Conservation (phyloP, 345 rosid species). For the Leavenworthia alabamica region DNA sequence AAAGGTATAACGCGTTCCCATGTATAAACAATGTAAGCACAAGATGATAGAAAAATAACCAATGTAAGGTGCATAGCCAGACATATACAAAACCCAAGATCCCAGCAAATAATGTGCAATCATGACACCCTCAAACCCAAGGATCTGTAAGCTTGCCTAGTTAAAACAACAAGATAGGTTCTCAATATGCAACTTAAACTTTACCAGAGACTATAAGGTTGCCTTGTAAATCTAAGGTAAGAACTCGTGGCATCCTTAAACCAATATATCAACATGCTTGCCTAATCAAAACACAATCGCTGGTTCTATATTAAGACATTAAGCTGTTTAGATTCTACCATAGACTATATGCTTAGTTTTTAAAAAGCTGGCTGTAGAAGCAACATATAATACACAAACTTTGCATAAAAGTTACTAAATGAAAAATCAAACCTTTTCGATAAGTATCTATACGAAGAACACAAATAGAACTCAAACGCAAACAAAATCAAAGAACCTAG, state of each 20-base stretch:
- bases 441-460: neutral
- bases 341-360: too few species aligned
- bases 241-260: too few species aligned
- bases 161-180: neutral
- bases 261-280: too few species aligned
- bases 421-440: neutral
- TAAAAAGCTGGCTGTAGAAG: too few species aligned
- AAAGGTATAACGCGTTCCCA: conserved; percentile 22
- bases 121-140: neutral
- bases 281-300: too few species aligned
- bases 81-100: neutral
- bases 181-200: neutral
- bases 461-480: neutral
- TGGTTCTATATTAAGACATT: too few species aligned
- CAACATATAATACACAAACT: neutral
- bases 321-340: too few species aligned
- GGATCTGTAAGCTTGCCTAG: neutral
- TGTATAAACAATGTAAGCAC: conserved; percentile 9
- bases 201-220: conserved; percentile 1
- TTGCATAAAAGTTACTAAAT: neutral
- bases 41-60: conserved; percentile 4
- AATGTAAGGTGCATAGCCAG: neutral
- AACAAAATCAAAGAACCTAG: neutral
- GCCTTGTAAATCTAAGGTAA: too few species aligned
- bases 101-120: too few species aligned